Evolutionary conservation across 495 filamentous ascomycete genomes (phyloP).

Genomic region (Trichodelitschia bisporula): DNA sequence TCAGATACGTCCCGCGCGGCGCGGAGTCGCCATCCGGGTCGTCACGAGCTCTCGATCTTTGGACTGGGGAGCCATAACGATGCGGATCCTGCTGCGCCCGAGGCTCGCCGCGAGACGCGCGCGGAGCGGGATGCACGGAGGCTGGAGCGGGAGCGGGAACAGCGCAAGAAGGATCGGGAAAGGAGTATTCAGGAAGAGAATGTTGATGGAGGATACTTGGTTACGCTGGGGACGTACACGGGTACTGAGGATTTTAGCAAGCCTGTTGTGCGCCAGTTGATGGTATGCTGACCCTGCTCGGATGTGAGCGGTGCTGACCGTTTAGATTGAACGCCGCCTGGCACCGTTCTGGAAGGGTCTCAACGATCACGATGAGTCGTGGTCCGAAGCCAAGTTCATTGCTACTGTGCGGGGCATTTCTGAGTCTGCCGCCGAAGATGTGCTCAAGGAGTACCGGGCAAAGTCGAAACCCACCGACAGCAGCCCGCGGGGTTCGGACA

Average conservation of each 20-base stretch:
- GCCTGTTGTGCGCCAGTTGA: conserved; percentile 65
- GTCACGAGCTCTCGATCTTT: conserved; percentile 16
- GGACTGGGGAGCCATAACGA: conserved; percentile 11
- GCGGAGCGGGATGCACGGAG: conserved; percentile 76
- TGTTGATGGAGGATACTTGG: conserved; percentile 83
- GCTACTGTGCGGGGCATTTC: conserved; percentile 72
- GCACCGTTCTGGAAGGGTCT: conserved; percentile 92
- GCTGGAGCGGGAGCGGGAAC: conserved; percentile 52
- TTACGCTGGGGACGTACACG: conserved; percentile 83
- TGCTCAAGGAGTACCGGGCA: conserved; percentile 21
- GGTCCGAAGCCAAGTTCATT: conserved; percentile 84
- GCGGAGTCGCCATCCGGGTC: conserved; percentile 11
- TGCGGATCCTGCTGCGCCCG: conserved; percentile 7
- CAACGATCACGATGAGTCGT: conserved; percentile 66
- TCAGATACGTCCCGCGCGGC: neutral
- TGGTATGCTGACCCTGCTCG: conserved; percentile 27
- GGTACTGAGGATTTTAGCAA: conserved; percentile 89
- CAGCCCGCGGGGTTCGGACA: conserved; percentile 16
- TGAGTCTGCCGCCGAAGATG: conserved; percentile 52
- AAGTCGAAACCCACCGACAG: conserved; percentile 15
- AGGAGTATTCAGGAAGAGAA: conserved; percentile 81
- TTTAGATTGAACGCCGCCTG: conserved; percentile 68
- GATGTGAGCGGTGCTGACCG: conserved; percentile 2
- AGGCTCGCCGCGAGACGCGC: conserved; percentile 42
- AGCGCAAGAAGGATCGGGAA: conserved; percentile 59